A percentile compares a stretch with the other conserved stretches of the same genome.
Evolutionary conservation across 306 rosid species (phyloP).

Genomic region (Trifolium subterraneum): DNA sequence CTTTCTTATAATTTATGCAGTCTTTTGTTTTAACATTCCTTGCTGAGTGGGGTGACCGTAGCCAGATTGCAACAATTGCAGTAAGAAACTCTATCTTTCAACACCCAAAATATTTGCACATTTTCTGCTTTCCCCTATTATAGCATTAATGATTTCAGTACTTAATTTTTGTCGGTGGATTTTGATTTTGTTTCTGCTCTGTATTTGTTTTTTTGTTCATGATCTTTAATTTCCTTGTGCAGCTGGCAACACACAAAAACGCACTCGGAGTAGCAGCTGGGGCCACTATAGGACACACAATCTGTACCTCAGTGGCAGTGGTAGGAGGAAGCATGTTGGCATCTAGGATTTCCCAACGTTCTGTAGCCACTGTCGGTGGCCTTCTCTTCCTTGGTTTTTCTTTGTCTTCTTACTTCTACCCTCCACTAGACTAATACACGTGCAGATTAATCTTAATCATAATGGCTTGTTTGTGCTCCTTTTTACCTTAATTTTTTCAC

Average conservation of each 20-base stretch:
- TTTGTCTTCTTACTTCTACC: slow-evolving; percentile 89
- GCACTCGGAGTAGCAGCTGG: slow-evolving; percentile 96
- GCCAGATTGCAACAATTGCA: slow-evolving; percentile 99
- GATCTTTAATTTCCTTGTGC: slow-evolving; percentile 37
- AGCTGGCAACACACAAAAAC: slow-evolving; percentile 98
- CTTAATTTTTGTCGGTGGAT: slow-evolving; percentile 25
- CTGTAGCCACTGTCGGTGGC: slow-evolving; percentile 97
- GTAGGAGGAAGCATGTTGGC: slow-evolving; percentile 98
- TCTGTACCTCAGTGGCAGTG: slow-evolving; percentile 95
- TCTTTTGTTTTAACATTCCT: slow-evolving; percentile 90
- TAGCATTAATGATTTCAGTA: slow-evolving; percentile 21
- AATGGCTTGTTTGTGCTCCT: slow-evolving; percentile 34
- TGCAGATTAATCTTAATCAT: slow-evolving; percentile 46
- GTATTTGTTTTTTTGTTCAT: background rate
- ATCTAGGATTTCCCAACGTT: slow-evolving; percentile 92
- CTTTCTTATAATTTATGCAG: slow-evolving; percentile 53
- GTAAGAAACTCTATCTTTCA: slow-evolving; percentile 56
- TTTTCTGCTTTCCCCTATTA: slow-evolving; percentile 23
- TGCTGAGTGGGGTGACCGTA: slow-evolving; percentile 99
- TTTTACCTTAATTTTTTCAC: slow-evolving; percentile 29
- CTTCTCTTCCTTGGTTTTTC: slow-evolving; percentile 96
- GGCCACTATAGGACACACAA: slow-evolving; percentile 92
- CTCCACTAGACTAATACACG: slow-evolving; percentile 66
- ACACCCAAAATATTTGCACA: background rate
- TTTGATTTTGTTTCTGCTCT: background rate